Percentiles rank a stretch among this genome's conserved stretches.
phyloP scores from a whole-genome alignment of 768 basidiomycete species.

The Ramaria rubella region DNA sequence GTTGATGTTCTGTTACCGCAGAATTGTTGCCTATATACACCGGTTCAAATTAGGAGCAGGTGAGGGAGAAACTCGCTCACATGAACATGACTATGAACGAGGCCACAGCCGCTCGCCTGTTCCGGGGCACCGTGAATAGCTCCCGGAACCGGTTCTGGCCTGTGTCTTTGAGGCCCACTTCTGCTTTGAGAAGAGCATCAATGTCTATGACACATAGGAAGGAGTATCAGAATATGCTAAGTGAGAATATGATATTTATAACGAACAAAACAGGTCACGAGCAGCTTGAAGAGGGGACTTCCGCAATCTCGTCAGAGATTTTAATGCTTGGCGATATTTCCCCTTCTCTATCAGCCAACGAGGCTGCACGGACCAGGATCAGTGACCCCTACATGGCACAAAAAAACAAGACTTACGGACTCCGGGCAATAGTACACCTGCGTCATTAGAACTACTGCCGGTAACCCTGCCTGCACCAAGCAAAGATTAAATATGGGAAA shows the following conservation, averaged over 20 bases:
- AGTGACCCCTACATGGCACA: background rate
- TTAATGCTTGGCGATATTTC: constrained; percentile 61
- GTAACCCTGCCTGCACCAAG: constrained; percentile 31
- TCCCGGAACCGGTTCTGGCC: constrained; percentile 41
- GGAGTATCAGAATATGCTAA: background rate
- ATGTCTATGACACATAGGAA: constrained; percentile 35
- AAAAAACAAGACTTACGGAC: constrained; percentile 28
- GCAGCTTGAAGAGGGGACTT: constrained; percentile 71
- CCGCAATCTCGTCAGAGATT: constrained; percentile 55
- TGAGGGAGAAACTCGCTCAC: constrained; percentile 5
- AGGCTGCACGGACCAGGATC: constrained; percentile 28
- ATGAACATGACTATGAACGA: constrained; percentile 66
- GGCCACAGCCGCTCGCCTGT: constrained; percentile 56
- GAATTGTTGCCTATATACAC: constrained; percentile 68
- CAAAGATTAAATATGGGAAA: background rate
- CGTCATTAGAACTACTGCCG: constrained; percentile 33
- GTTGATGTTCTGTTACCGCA: constrained; percentile 40
- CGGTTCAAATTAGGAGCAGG: too few relatives aligned
- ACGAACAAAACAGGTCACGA: constrained; percentile 60
- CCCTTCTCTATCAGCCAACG: constrained; percentile 82
- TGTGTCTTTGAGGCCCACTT: constrained; percentile 47
- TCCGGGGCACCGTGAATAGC: constrained; percentile 73
- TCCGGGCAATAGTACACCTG: constrained; percentile 50
- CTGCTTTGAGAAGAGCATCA: constrained; percentile 60
- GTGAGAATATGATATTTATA: background rate